Evolutionary conservation across 352 stramenopile species (phyloP).

Genomic region (Pythium brachiatum): DNA sequence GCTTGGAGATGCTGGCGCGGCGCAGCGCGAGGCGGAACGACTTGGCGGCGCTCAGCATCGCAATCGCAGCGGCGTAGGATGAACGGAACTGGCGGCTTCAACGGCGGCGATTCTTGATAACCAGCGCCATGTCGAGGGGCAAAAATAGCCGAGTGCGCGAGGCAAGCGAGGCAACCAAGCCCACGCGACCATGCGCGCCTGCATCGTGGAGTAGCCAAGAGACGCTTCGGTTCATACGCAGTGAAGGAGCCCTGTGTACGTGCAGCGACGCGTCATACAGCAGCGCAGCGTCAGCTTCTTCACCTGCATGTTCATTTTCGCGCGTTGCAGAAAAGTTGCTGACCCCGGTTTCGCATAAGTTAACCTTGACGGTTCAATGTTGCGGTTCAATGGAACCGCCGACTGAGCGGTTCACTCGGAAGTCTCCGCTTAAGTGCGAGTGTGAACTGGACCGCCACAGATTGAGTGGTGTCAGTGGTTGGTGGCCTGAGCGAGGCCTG

Average conservation of each 20-base stretch:
- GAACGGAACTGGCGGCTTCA: background rate
- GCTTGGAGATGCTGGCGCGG: constrained; percentile 13
- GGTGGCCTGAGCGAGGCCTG: constrained; percentile 12
- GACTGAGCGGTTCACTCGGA: constrained; percentile 3
- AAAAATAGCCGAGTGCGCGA: constrained; percentile 5
- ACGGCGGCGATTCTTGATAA: background rate
- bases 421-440: constrained; percentile 20
- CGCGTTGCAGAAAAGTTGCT: background rate
- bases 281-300: too few species aligned
- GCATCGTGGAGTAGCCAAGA: background rate
- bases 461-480: constrained; percentile 29
- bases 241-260: background rate
- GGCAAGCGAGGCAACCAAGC: background rate
- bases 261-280: too few species aligned
- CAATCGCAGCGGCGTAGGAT: background rate
- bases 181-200: background rate
- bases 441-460: background rate
- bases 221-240: background rate
- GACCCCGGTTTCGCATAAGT: constrained; percentile 14
- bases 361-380: constrained; percentile 1
- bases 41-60: constrained; percentile 23
- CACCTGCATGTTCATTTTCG: background rate
- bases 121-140: background rate
- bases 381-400: constrained; percentile 20
- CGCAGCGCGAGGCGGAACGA: constrained; percentile 19